Evolutionary conservation across 805 yeast species (phyloP), one percentile per base, ranked within the genome.

Genomic region (Monosporozyma aquatica): DNA sequence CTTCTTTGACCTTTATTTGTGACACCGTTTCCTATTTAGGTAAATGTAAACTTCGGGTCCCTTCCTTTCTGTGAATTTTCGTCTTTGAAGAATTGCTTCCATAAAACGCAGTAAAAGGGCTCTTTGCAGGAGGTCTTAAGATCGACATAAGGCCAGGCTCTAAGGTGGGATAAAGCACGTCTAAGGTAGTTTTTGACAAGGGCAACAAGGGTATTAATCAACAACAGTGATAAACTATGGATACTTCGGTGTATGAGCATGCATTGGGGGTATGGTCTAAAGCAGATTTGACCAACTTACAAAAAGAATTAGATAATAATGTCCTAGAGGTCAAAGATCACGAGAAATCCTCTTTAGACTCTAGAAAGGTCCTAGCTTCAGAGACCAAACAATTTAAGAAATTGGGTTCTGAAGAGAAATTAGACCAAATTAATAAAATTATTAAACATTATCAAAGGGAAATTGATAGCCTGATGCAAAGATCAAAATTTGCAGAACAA

Each of bases 371-470:
- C 26, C 66, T 90, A 39, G 95, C 97, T 0, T 63, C 80, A 3
- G 78, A 77, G 57, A 92, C 98, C n/a, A 90, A 90, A 54, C 47
- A 47, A 36, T 92, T 90, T 65, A 78, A 80, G 58, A 86, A 82
- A 56, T 66, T 87, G 22, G 68, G 71, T 1, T 84, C 81, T 42
- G 76, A 70, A 11, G 80, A 75, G 40, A 89, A 87, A 59, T 65
- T 87, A 38, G 66, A 58, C 1, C 51, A 50, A 28, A 33, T 56
- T 8, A 58, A 55, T 36, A 64, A 70, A n/a, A 68, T 90, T 28
- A 70, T 90, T 47, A 75, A 75, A 55, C 69, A 77, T 35, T 90
- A 92, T 56, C 98, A 90, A 62, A 75, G 79, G 43, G 97, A 87
- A 57, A 84, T 90, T 53, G 98, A 90, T 59, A 67, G 70, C 33